A percentile compares a stretch with the other conserved stretches of the same genome.
phyloP scores from a whole-genome alignment of 2,329 filamentous ascomycete genomes.

The Aspergillus nomiae region DNA sequence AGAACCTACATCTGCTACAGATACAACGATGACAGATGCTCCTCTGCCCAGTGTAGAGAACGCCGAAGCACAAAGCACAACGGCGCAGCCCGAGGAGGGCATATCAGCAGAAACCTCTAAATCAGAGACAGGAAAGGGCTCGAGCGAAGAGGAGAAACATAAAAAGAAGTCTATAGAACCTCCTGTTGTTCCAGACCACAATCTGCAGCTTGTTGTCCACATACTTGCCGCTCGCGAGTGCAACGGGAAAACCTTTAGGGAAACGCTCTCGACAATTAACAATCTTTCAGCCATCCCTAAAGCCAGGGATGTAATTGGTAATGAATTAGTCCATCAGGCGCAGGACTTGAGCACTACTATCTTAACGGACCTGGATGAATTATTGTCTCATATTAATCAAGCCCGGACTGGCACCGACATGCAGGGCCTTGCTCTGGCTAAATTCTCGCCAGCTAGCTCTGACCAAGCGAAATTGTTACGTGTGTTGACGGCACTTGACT shows the following conservation, averaged over 20 bases:
- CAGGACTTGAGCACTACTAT: slow-evolving; percentile 83
- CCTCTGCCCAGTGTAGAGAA: slow-evolving; percentile 33
- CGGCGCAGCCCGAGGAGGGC: slow-evolving; percentile 34
- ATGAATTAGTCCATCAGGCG: slow-evolving; percentile 85
- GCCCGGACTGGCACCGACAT: slow-evolving; percentile 91
- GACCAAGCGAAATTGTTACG: slow-evolving; percentile 95
- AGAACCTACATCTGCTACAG: slow-evolving; percentile 31
- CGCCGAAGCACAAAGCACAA: slow-evolving; percentile 30
- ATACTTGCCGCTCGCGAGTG: slow-evolving; percentile 96
- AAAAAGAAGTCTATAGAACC: slow-evolving; percentile 71
- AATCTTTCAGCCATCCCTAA: slow-evolving; percentile 92
- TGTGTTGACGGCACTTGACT: slow-evolving; percentile 90
- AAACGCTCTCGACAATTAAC: slow-evolving; percentile 97
- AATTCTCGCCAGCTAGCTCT: slow-evolving; percentile 93
- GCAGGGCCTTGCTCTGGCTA: slow-evolving; percentile 87
- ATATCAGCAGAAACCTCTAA: slow-evolving; percentile 28
- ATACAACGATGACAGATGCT: slow-evolving; percentile 44
- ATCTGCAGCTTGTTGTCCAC: slow-evolving; percentile 90
- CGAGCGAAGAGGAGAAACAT: slow-evolving; percentile 50
- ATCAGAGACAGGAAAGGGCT: slow-evolving; percentile 41
- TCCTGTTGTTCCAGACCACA: slow-evolving; percentile 83
- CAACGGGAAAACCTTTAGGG: slow-evolving; percentile 96
- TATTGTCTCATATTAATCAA: slow-evolving; percentile 82
- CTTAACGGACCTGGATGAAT: slow-evolving; percentile 77
- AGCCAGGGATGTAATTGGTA: slow-evolving; percentile 87